Evolutionary conservation across 345 rosid species (phyloP).

Genomic region (Hibiscus trionum): DNA sequence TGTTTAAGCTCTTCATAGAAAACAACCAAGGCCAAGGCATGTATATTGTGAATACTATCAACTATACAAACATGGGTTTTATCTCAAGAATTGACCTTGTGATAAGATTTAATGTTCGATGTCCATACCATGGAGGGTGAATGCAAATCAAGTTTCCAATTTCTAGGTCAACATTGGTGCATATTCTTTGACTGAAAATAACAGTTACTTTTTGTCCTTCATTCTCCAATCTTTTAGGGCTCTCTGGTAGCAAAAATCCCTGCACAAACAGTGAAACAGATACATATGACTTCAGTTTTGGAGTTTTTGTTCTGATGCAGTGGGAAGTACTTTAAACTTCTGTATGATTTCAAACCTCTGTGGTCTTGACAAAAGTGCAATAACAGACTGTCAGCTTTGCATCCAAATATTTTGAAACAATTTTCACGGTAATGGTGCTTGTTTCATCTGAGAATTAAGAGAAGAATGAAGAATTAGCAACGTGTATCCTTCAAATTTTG

Average conservation of each 20-base stretch:
- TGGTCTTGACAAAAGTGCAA: constrained; percentile 36
- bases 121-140: constrained; percentile 55
- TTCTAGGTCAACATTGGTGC: constrained; percentile 72
- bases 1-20: not conserved
- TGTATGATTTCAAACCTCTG: constrained; percentile 37
- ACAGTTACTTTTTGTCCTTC: constrained; percentile 36
- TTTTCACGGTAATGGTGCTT: constrained; percentile 36
- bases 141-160: constrained; percentile 56
- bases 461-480: constrained; percentile 11
- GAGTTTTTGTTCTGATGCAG: not conserved
- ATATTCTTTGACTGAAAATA: constrained; percentile 70
- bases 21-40: not conserved
- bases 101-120: not conserved
- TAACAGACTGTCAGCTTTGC: constrained; percentile 71
- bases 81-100: not conserved
- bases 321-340: not conserved
- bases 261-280: constrained; percentile 20
- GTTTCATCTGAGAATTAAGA: constrained; percentile 36
- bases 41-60: not conserved
- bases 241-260: constrained; percentile 26
- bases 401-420: constrained; percentile 64
- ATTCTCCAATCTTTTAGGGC: constrained; percentile 18
- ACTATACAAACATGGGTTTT: not conserved
- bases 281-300: constrained; percentile 6
- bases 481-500: not conserved